Conservation (phyloP, 164 flowering plant genomes). For the Warburgia ugandensis region DNA sequence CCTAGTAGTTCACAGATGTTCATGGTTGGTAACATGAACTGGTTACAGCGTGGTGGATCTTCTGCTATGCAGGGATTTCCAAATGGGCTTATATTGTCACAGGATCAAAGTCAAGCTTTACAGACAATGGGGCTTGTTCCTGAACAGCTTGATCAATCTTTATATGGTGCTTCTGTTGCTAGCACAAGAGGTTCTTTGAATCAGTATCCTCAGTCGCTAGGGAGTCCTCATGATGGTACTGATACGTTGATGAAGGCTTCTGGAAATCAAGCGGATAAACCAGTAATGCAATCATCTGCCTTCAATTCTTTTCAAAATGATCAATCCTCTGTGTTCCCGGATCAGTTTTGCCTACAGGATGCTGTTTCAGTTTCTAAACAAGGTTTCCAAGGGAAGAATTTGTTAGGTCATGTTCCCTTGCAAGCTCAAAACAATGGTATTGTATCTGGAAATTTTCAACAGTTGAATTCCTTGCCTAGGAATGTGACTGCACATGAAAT, state of each 20-base stretch:
- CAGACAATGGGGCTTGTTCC: conserved; percentile 36
- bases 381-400: conserved; percentile 33
- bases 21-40: conserved; percentile 28
- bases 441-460: conserved; percentile 30
- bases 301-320: conserved; percentile 35
- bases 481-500: conserved; percentile 32
- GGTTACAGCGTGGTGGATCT: conserved; percentile 38
- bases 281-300: conserved; percentile 30
- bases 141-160: conserved; percentile 52
- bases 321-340: conserved; percentile 24
- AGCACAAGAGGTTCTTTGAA: conserved; percentile 26
- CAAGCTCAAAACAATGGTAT: conserved; percentile 25
- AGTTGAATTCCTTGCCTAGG: conserved; percentile 19
- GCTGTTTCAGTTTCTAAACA: conserved; percentile 28
- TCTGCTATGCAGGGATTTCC: conserved; percentile 38
- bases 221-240: conserved; percentile 29
- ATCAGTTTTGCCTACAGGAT: conserved; percentile 29
- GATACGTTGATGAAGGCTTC: conserved; percentile 24
- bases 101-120: conserved; percentile 32
- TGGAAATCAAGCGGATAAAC: conserved; percentile 33
- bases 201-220: conserved; percentile 41
- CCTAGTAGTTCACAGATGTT: conserved; percentile 33
- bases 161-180: conserved; percentile 48
- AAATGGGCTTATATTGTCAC: conserved; percentile 30
- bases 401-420: conserved; percentile 28